These are phyloP conservation scores for Pseudonectria buxi DNA, from an alignment of 2,329 filamentous ascomycete species.

Conservation along the genomic window DNA sequence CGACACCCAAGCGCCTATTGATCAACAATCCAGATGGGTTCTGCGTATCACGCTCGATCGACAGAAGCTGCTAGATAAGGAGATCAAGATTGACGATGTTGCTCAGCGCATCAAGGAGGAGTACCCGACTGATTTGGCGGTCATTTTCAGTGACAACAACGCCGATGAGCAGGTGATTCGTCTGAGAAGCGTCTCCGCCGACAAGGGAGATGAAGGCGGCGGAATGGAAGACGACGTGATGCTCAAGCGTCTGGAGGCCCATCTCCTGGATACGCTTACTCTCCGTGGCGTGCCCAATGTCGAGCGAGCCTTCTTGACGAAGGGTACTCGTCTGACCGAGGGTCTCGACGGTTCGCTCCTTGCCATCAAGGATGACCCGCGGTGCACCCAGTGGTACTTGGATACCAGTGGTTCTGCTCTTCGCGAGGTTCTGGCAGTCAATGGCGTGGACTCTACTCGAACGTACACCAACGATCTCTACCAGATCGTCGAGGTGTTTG, in stretches of 20 bases:
- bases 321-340: slow-evolving; percentile 62
- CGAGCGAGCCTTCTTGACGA: slow-evolving; percentile 87
- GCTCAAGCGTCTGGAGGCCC: slow-evolving; percentile 84
- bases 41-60: slow-evolving; percentile 89
- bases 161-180: slow-evolving; percentile 92
- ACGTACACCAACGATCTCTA: slow-evolving; percentile 96
- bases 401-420: slow-evolving; percentile 90
- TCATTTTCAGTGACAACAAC: slow-evolving; percentile 98
- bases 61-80: slow-evolving; percentile 92
- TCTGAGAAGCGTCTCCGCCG: slow-evolving; percentile 70
- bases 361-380: slow-evolving; percentile 63
- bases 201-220: slow-evolving; percentile 62
- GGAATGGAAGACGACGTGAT: slow-evolving; percentile 81
- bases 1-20: slow-evolving; percentile 53
- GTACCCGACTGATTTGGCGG: slow-evolving; percentile 75
- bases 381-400: slow-evolving; percentile 89
- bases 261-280: slow-evolving; percentile 84
- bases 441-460: slow-evolving; percentile 77
- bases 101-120: slow-evolving; percentile 83
- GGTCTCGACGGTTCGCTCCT: slow-evolving; percentile 65
- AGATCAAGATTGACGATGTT: slow-evolving; percentile 84
- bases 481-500: slow-evolving; percentile 89
- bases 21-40: slow-evolving; percentile 88
- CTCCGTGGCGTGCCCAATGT: slow-evolving; percentile 86
- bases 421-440: slow-evolving; percentile 73